A percentile compares a stretch with the other conserved stretches of the same genome.
Conservation (phyloP, 2,329 filamentous ascomycete species). For the Xylaria sp. region DNA sequence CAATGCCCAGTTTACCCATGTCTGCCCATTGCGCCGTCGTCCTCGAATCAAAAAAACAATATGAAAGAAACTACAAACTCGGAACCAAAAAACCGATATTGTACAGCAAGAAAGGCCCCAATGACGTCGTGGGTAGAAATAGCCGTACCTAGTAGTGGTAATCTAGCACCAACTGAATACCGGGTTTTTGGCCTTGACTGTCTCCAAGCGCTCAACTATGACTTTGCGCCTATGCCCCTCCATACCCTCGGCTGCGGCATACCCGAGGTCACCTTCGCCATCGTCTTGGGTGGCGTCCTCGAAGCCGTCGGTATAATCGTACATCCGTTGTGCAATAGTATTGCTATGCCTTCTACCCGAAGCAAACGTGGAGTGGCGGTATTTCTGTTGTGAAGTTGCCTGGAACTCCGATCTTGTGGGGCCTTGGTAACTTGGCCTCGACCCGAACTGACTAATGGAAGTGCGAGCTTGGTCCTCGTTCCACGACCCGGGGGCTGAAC, state of each 20-base stretch:
- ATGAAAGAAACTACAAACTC: conserved; percentile 8
- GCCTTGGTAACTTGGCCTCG: conserved; percentile 56
- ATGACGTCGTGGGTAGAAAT: neutral
- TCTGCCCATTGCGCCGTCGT: conserved; percentile 31
- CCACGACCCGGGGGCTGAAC: conserved; percentile 24
- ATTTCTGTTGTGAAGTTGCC: conserved; percentile 59
- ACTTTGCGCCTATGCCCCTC: conserved; percentile 92
- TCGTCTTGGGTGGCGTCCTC: conserved; percentile 61
- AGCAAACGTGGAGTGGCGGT: conserved; percentile 66
- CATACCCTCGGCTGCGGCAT: conserved; percentile 92
- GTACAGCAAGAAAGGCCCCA: neutral
- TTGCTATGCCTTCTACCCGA: conserved; percentile 62
- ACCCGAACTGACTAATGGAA: conserved; percentile 26
- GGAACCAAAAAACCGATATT: conserved; percentile 2
- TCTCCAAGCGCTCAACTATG: conserved; percentile 95
- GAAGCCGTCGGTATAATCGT: conserved; percentile 51
- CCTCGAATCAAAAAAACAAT: conserved; percentile 8
- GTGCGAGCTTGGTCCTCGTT: conserved; percentile 28
- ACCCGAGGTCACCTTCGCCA: conserved; percentile 92
- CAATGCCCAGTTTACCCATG: conserved; percentile 22
- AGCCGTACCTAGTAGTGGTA: conserved; percentile 3
- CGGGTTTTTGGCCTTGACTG: conserved; percentile 93
- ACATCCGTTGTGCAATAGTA: conserved; percentile 65
- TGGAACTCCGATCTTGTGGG: conserved; percentile 55
- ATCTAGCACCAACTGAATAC: conserved; percentile 96